Base-by-base conservation (phyloP, 1,284 basidiomycete species). In the Pseudozyma sp. region DNA sequence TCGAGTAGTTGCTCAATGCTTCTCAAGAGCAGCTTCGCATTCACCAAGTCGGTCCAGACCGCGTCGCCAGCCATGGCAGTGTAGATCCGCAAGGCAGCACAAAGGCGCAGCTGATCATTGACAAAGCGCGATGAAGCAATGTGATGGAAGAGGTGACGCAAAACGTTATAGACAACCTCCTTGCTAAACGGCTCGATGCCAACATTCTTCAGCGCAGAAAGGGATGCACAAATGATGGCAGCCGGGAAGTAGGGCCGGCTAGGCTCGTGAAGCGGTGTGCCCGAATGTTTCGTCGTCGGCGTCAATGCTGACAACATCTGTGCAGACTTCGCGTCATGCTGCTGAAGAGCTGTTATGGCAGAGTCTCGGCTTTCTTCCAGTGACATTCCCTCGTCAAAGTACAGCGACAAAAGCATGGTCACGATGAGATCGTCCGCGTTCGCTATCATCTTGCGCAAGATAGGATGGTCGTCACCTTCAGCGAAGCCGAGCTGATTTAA, bases 51-150 rank as follows among this genome's bases (percentile, higher is more conserved):
- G 5, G 35, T 35, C 54, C 56, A 54, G 57, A 81, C 52, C 9
- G 48, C 18, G 38, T 61, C 64, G 18, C 52, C 63, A 35, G 59
- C 67, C 63, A 79, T 60, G 4, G 80, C 70, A 25, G 80, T 43
- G 52, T 75, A 81, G 12, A 81, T 61, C 5, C 76, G 90, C 25
- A 97, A 86, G 0, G 90, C 89, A 59, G 93, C 91, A 36, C 95
- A 83, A 35, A 92, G 86, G 7, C 95, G 90, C 48, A 91, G 85
- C 83, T 97, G 93, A 80, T 97, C 93, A 81, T 93, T 93, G 70
- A 96, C 88, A 45, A 97, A 88, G n/a, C 90, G 90, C 0, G 90
- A 90, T 2, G 86, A 85, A 65, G 92, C 88, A 34, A 95, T 86
- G 43, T 88, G 87, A 8, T 90, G 87, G 72, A 96, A 90, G 10